Conservation (phyloP, 2,329 filamentous ascomycete species). For the Plectosphaerella plurivora region DNA sequence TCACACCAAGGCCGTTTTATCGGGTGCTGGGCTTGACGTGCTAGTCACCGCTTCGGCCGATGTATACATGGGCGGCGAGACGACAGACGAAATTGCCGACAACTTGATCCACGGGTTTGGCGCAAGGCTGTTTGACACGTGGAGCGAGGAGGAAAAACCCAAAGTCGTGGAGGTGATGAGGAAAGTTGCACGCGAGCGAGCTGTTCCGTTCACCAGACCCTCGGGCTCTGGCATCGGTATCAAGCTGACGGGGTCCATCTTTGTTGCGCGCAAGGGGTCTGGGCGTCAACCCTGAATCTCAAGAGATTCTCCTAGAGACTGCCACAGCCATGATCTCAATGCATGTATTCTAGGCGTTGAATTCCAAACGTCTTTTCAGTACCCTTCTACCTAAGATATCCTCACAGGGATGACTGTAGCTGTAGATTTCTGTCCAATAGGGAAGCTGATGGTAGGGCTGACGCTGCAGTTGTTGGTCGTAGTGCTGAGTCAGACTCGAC, state of each 20-base stretch:
- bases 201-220: background rate
- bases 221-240: background rate
- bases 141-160: constrained; percentile 6
- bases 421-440: too few species aligned
- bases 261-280: background rate
- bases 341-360: too few species aligned
- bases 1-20: constrained; percentile 1
- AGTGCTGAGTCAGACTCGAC: too few species aligned
- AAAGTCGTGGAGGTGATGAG: background rate
- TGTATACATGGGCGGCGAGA: constrained; percentile 6
- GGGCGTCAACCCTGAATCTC: too few species aligned
- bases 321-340: too few species aligned
- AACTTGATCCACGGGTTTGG: constrained; percentile 2
- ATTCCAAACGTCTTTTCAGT: too few species aligned
- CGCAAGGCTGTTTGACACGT: background rate
- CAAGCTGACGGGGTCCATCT: background rate
- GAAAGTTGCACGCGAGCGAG: background rate
- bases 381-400: too few species aligned
- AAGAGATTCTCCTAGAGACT: too few species aligned
- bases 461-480: too few species aligned
- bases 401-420: too few species aligned
- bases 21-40: constrained; percentile 4
- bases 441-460: too few species aligned
- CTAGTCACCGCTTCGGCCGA: background rate
- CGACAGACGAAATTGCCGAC: background rate